Base-by-base conservation (phyloP, 352 stramenopile genomes). In the Phytophthora podocarpi region DNA sequence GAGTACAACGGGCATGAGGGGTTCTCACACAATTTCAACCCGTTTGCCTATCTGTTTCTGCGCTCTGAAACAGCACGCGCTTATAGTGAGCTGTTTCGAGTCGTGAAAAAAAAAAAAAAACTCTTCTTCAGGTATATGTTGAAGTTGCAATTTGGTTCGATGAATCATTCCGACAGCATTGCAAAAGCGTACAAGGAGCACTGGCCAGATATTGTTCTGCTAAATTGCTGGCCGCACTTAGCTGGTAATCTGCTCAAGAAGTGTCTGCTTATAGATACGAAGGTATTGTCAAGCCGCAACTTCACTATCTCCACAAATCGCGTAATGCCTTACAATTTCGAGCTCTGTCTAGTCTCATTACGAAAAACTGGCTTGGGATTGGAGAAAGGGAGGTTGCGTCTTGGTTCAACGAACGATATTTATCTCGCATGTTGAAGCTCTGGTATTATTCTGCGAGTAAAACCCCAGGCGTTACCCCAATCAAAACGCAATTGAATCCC, bases 281-380 rank as follows among this genome's bases (percentile, higher is more conserved):
- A 15, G 6, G 18, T 7, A 16, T 46, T 30, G 5, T 31, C 5
- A 46, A 46, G 11, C 6, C 18, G 6, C 37, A 46, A n/a, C 9
- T 30, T 30, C 37, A 46, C 21, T 46, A 46, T 30, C n/a, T 30
- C 3, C 37, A 30, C 37, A 46, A 46, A 30, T 16, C 21, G n/a
- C n/a, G n/a, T n/a, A n/a, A n/a, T n/a, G n/a, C n/a, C n/a, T n/a
- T 45, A 30, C 37, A 31, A 12, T 45, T 45, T 46, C 21, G 37
- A 18, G 16, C 37, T 28, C 21, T 46, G 11, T 28, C 37, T 7
- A 30, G 5, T 16, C 12, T 27, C 3, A 16, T 28, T 12, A 12
- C 12, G 4, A 4, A 30, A 27, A 28, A 46, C 3, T 46, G 37
- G 37, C 15, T 5, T 30, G 21, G 10, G 2, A 4, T 46, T 0